A percentile compares a stretch with the other conserved stretches of the same genome.
These are phyloP conservation scores for Paracoccidioides brasiliensis DNA, from an alignment of 2,329 filamentous ascomycete species.

Conservation along the genomic window DNA sequence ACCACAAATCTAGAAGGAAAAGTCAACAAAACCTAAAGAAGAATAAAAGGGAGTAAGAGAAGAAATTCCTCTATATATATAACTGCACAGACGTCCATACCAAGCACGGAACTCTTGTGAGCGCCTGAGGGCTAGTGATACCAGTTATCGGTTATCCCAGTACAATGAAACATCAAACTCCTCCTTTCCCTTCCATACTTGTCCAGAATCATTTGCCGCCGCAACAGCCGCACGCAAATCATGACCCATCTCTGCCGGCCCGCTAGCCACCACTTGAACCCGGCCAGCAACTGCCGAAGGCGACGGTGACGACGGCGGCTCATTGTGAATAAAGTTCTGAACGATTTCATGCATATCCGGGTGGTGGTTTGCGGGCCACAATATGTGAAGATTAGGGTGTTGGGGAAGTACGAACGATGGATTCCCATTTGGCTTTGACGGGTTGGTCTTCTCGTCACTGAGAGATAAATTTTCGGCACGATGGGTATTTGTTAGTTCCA, in stretches of 20 bases:
- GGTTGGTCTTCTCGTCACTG: neutral
- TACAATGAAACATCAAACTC: conserved; percentile 43
- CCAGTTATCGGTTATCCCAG: conserved; percentile 44
- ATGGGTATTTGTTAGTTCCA: too few relatives aligned
- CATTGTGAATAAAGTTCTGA: conserved; percentile 32
- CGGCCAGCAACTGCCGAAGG: conserved; percentile 32
- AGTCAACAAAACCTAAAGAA: too few relatives aligned
- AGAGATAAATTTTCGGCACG: too few relatives aligned
- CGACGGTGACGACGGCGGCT: conserved; percentile 11
- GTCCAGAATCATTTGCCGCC: conserved; percentile 37
- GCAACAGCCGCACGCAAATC: conserved; percentile 45
- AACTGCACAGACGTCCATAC: too few relatives aligned
- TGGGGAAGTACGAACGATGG: neutral
- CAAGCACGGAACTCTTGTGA: too few relatives aligned
- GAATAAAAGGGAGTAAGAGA: too few relatives aligned
- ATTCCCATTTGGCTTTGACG: conserved; percentile 14
- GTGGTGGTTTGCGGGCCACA: conserved; percentile 20
- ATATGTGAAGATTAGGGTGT: neutral
- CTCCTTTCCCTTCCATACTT: conserved; percentile 47
- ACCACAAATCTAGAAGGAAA: too few relatives aligned
- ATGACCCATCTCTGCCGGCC: conserved; percentile 47
- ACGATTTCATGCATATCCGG: conserved; percentile 39
- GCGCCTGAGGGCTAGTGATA: too few relatives aligned
- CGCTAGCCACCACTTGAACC: conserved; percentile 47
- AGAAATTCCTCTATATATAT: too few relatives aligned